Base-by-base conservation (phyloP, 179 eudicot species). In the Actinidia chinensis region DNA sequence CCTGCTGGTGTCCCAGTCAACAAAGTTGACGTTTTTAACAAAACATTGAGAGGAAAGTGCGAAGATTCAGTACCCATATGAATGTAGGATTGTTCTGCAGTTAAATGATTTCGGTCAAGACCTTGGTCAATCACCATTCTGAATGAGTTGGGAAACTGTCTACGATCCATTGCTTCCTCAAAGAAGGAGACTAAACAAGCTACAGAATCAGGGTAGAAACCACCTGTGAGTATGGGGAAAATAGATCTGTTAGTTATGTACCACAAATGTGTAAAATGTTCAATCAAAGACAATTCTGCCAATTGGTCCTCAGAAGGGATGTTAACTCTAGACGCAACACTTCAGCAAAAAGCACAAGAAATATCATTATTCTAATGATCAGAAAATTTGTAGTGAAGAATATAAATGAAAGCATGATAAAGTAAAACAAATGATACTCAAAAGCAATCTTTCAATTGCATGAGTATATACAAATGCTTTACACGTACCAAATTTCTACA, bases 131-230 rank as follows among this genome's bases (percentile, higher is more conserved):
- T 54, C 72, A 33, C 50, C 58, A 63, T 58, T 23, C 76, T 71
- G 20, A 51, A 78, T n/a, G 82, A 71, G 80, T 79, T 81, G 54
- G 82, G 68, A 61, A 75, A 65, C 74, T 78, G 78, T 72, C 86
- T 75, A 43, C 43, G 84, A 8, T 80, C 82, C 84, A 84, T 84
- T 17, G 73, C 17, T 71, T 60, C 28, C 7, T 42, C 33, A 64
- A 70, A 51, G 78, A 6, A 72, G 68, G 74, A 23, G 48, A 55
- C 44, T 17, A 66, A 75, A 28, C 75, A 66, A 28, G 48, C 55
- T 56, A 58, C 15, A 61, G 67, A 54, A 54, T 46, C 63, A 44
- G 66, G 48, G 74, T 15, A 70, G 17, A 42, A 66, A 77, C 59
- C 76, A 51, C 80, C 83, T 76, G 80, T 74, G 77, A 18, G 25